These are phyloP conservation scores for Hymenoscyphus infarciens DNA, from an alignment of 2,329 filamentous ascomycete genomes.

Conservation along the genomic window DNA sequence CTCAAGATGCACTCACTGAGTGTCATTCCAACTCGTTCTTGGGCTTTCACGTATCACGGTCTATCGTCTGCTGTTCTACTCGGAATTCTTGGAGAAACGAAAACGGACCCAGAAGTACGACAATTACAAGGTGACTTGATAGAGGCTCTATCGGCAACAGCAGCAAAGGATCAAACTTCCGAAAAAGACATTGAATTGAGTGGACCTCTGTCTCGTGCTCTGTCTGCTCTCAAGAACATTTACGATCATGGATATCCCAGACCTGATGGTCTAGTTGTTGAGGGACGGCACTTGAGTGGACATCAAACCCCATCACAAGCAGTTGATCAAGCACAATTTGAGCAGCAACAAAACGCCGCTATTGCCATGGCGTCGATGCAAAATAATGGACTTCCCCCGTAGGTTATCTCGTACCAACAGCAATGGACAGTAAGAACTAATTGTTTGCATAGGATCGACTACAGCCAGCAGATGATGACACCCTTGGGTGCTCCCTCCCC, in stretches of 20 bases:
- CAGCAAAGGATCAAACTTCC: conserved; percentile 52
- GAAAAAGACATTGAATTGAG: conserved; percentile 35
- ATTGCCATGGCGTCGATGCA: conserved; percentile 64
- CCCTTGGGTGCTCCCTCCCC: conserved; percentile 39
- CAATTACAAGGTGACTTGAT: conserved; percentile 63
- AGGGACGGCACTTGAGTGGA: conserved; percentile 36
- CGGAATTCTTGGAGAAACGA: conserved; percentile 60
- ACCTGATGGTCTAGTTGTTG: too few species aligned
- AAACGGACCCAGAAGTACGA: conserved; percentile 59
- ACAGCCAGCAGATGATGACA: conserved; percentile 38
- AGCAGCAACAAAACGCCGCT: conserved; percentile 55
- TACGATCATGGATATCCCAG: conserved; percentile 55
- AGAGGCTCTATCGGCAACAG: conserved; percentile 58
- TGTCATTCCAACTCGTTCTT: conserved; percentile 62
- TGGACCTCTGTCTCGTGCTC: conserved; percentile 57
- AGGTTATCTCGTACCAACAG: conserved; percentile 11
- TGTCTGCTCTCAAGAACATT: conserved; percentile 60
- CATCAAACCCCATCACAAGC: conserved; percentile 17
- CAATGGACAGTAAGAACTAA: not conserved
- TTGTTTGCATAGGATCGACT: conserved; percentile 35
- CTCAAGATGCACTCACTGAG: conserved; percentile 66
- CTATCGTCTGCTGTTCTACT: conserved; percentile 62
- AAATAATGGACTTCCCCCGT: conserved; percentile 44
- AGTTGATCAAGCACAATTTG: conserved; percentile 28
- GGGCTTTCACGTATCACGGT: conserved; percentile 66